These are phyloP conservation scores for Apiospora marii DNA, from an alignment of 2,329 filamentous ascomycete species.

Conservation along the genomic window DNA sequence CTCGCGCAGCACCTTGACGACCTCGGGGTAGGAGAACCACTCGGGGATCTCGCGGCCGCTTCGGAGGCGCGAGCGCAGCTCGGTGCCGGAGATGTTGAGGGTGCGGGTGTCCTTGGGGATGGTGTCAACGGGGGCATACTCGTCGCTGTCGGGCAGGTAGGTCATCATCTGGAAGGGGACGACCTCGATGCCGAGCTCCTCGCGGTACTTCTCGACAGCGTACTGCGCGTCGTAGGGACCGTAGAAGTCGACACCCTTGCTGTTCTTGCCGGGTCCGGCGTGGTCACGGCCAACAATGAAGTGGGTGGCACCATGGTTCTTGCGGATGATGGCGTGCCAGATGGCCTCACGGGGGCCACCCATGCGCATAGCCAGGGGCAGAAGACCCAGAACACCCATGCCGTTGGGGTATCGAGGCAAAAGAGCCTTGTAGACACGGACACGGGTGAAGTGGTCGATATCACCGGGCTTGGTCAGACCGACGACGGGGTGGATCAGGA, in stretches of 20 bases:
- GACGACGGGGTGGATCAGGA: constrained; percentile 98
- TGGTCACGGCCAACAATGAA: constrained; percentile 99
- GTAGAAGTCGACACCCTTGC: constrained; percentile 95
- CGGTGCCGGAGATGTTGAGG: constrained; percentile 85
- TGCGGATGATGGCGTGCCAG: constrained; percentile 99
- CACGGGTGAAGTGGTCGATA: constrained; percentile 99
- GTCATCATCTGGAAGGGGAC: constrained; percentile 99
- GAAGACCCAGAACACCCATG: constrained; percentile 95
- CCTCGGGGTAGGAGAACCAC: constrained; percentile 99
- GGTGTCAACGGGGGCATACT: constrained; percentile 94
- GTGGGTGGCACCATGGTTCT: constrained; percentile 98
- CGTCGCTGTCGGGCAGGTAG: constrained; percentile 95
- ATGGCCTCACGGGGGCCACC: constrained; percentile 97
- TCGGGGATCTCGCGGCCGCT: constrained; percentile 95
- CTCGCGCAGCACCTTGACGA: constrained; percentile 94
- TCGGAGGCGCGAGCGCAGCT: constrained; percentile 89
- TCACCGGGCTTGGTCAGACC: constrained; percentile 98
- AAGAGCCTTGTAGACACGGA: constrained; percentile 97
- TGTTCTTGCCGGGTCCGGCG: constrained; percentile 97
- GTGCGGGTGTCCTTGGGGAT: constrained; percentile 85
- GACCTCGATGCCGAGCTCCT: constrained; percentile 97
- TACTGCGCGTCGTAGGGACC: constrained; percentile 97
- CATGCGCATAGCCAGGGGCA: constrained; percentile 99
- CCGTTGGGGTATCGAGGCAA: constrained; percentile 97
- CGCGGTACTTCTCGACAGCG: constrained; percentile 93